Conservation (phyloP, 2,329 filamentous ascomycete species). For the Rosellinia necatrix region DNA sequence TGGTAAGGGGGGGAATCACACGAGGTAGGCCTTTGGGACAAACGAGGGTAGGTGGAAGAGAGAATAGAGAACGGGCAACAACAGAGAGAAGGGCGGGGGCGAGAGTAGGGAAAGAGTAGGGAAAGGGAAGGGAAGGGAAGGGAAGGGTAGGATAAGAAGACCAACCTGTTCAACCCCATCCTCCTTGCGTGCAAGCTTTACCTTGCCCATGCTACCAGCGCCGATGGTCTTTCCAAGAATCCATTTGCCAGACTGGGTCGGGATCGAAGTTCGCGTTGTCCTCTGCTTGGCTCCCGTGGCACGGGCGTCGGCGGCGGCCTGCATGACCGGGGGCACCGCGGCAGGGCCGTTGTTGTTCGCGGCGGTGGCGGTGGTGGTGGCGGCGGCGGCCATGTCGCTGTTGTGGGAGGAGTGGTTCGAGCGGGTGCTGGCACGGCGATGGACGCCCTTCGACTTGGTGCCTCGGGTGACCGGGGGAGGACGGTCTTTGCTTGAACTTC, state of each 20-base stretch:
- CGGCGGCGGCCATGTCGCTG: conserved; percentile 56
- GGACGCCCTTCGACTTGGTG: conserved; percentile 55
- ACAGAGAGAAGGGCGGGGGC: conserved; percentile 7
- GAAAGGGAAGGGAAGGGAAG: conserved; percentile 8
- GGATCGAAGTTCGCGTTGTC: conserved; percentile 78
- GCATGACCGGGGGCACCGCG: conserved; percentile 53
- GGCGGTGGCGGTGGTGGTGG: conserved; percentile 56
- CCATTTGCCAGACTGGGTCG: conserved; percentile 90
- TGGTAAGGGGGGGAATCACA: conserved; percentile 27
- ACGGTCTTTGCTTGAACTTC: conserved; percentile 68
- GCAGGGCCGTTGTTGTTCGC: conserved; percentile 57
- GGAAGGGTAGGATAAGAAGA: conserved; percentile 27
- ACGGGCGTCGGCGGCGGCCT: conserved; percentile 52
- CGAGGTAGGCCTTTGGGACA: background rate
- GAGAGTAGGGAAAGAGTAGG: conserved; percentile 9
- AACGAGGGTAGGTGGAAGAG: conserved; percentile 5
- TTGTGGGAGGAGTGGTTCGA: conserved; percentile 47
- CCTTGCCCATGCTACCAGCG: conserved; percentile 98
- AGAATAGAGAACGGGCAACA: background rate
- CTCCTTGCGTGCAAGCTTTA: conserved; percentile 89
- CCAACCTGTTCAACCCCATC: conserved; percentile 88
- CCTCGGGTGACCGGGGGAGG: conserved; percentile 56
- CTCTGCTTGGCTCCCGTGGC: conserved; percentile 55
- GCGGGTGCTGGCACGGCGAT: conserved; percentile 56
- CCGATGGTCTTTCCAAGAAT: conserved; percentile 95